Evolutionary conservation across 805 yeast genomes (phyloP).

Genomic region (Ogataea minuta): DNA sequence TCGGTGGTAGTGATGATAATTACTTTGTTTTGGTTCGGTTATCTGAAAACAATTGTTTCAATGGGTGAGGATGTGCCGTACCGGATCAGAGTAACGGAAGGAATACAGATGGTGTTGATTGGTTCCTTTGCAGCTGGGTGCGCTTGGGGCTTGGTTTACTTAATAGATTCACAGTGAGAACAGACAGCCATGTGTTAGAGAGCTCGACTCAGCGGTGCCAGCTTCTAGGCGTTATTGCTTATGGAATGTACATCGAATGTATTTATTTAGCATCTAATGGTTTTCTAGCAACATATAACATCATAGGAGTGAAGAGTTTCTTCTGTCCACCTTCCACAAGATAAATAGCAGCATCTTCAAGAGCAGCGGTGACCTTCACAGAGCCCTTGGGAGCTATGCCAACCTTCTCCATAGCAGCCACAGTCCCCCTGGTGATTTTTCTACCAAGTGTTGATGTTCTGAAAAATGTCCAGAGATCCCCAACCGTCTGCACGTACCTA

Average conservation of each 20-base stretch:
- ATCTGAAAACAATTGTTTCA: slow-evolving; percentile 77
- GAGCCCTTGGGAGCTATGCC: slow-evolving; percentile 95
- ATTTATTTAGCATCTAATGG: slow-evolving; percentile 43
- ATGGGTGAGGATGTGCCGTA: slow-evolving; percentile 75
- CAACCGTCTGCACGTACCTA: slow-evolving; percentile 75
- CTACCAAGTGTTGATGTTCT: slow-evolving; percentile 90
- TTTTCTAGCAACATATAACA: slow-evolving; percentile 85
- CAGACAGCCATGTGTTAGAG: background rate
- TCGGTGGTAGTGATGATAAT: slow-evolving; percentile 80
- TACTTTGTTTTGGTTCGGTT: slow-evolving; percentile 86
- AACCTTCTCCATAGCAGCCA: slow-evolving; percentile 76
- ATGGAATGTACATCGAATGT: slow-evolving; percentile 2
- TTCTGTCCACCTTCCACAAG: slow-evolving; percentile 90
- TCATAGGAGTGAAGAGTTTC: slow-evolving; percentile 95
- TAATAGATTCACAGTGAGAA: slow-evolving; percentile 47
- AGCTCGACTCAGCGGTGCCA: too few relatives aligned
- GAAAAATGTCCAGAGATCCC: slow-evolving; percentile 78
- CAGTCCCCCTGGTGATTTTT: slow-evolving; percentile 74
- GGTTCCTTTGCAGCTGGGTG: slow-evolving; percentile 98
- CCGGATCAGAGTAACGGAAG: slow-evolving; percentile 65
- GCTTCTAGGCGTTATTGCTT: background rate
- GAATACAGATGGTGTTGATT: slow-evolving; percentile 86
- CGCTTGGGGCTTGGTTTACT: slow-evolving; percentile 88
- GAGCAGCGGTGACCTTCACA: slow-evolving; percentile 82
- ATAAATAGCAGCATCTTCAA: slow-evolving; percentile 96